These are phyloP conservation scores for Dryas integrifolia DNA, from an alignment of 331 rosid species.

Conservation along the genomic window DNA sequence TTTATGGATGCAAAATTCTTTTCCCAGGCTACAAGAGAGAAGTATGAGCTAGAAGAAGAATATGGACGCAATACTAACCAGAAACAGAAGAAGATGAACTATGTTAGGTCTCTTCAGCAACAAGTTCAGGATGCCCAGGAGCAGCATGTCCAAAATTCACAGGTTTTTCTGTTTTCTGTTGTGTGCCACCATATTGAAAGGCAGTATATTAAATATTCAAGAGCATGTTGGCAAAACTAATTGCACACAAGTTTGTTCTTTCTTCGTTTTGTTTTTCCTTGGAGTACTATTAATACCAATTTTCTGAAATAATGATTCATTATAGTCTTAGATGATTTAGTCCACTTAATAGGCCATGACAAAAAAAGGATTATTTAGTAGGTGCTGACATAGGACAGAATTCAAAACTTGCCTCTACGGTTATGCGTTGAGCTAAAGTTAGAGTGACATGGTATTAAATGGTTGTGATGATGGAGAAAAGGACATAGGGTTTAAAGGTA, in stretches of 20 bases:
- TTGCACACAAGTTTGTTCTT: background rate
- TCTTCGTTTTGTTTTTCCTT: background rate
- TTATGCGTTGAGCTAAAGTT: background rate
- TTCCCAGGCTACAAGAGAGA: slow-evolving; percentile 69
- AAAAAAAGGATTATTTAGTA: background rate
- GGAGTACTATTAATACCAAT: background rate
- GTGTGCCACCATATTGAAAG: background rate
- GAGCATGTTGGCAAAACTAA: background rate
- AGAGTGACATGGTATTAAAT: background rate
- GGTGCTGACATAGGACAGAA: background rate
- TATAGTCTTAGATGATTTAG: background rate
- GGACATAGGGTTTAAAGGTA: background rate
- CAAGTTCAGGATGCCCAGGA: slow-evolving; percentile 65
- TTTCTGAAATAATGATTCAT: background rate
- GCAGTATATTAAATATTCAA: background rate
- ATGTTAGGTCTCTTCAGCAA: slow-evolving; percentile 47
- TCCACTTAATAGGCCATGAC: background rate
- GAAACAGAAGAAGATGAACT: slow-evolving; percentile 46
- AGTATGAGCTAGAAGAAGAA: slow-evolving; percentile 52
- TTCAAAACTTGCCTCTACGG: background rate
- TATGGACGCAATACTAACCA: slow-evolving; percentile 38
- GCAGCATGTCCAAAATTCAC: slow-evolving; percentile 60
- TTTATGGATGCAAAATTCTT: slow-evolving; percentile 7
- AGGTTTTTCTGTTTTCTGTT: slow-evolving; percentile 47
- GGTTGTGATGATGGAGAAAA: background rate